phyloP scores from a whole-genome alignment of 805 yeast genomes.

The Pichia nakasei region DNA sequence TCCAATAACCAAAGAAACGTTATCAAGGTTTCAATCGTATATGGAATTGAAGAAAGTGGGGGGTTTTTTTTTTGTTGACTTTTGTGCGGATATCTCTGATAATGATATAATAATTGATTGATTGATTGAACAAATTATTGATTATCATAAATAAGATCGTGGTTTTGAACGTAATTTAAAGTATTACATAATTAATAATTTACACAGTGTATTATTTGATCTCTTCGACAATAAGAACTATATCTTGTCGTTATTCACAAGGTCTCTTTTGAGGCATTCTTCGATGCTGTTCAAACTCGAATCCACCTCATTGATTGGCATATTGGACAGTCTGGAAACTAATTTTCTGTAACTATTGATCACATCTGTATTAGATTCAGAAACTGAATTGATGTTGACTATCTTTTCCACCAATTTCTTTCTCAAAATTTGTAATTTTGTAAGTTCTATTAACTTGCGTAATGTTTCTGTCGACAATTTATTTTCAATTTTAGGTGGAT shows the following conservation, averaged over 20 bases:
- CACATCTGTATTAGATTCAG: conserved; percentile 40
- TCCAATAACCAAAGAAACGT: too few relatives aligned
- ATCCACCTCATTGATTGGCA: conserved; percentile 60
- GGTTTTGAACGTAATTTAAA: too few relatives aligned
- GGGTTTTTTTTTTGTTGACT: too few relatives aligned
- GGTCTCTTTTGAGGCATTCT: conserved; percentile 17
- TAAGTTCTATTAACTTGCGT: conserved; percentile 32
- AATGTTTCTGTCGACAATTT: background rate
- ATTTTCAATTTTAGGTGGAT: conserved; percentile 12
- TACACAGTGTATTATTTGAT: background rate
- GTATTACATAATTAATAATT: background rate
- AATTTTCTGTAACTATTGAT: conserved; percentile 61
- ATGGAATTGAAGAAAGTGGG: too few relatives aligned
- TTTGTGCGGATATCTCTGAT: too few relatives aligned
- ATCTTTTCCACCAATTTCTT: conserved; percentile 44
- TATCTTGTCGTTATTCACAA: background rate
- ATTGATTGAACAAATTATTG: too few relatives aligned
- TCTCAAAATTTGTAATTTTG: conserved; percentile 46
- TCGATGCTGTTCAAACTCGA: conserved; percentile 54
- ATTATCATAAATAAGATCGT: too few relatives aligned
- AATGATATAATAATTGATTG: too few relatives aligned
- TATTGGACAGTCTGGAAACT: conserved; percentile 60
- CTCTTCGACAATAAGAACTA: background rate
- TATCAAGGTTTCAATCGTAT: too few relatives aligned
- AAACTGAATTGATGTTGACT: conserved; percentile 25